Evolutionary conservation across 768 basidiomycete species (phyloP).

Genomic region (Lactarius sp.): DNA sequence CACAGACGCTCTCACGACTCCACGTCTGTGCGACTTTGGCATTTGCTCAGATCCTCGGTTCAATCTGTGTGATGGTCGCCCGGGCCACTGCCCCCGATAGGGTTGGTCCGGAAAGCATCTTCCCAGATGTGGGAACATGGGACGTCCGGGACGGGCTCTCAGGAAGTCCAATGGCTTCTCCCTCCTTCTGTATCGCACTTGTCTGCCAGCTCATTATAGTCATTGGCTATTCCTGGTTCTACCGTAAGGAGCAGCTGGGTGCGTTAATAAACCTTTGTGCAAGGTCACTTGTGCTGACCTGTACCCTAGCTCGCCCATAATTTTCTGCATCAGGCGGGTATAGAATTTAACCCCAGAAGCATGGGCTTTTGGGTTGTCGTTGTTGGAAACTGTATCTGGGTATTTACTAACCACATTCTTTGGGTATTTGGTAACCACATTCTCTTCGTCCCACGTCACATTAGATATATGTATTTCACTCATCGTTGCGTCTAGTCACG

Average conservation of each 20-base stretch:
- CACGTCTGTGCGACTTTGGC: slow-evolving; percentile 93
- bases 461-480: slow-evolving; percentile 13
- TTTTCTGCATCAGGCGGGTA: slow-evolving; percentile 19
- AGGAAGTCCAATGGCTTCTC: slow-evolving; percentile 78
- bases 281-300: not conserved
- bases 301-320: slow-evolving; percentile 30
- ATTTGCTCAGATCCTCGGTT: slow-evolving; percentile 85
- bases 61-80: slow-evolving; percentile 87
- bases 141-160: slow-evolving; percentile 68
- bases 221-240: slow-evolving; percentile 93
- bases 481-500: slow-evolving; percentile 11
- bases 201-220: slow-evolving; percentile 80
- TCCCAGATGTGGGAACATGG: slow-evolving; percentile 91
- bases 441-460: slow-evolving; percentile 11
- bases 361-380: slow-evolving; percentile 12
- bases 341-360: slow-evolving; percentile 13
- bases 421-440: slow-evolving; percentile 20
- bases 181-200: slow-evolving; percentile 85
- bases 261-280: slow-evolving; percentile 30
- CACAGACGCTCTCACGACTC: slow-evolving; percentile 78
- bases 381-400: slow-evolving; percentile 19
- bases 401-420: slow-evolving; percentile 19
- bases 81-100: slow-evolving; percentile 85
- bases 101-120: slow-evolving; percentile 84
- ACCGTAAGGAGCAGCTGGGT: slow-evolving; percentile 91